Base-by-base conservation (phyloP, 208 protist genomes). In the Crithidia acanthocephali region DNA sequence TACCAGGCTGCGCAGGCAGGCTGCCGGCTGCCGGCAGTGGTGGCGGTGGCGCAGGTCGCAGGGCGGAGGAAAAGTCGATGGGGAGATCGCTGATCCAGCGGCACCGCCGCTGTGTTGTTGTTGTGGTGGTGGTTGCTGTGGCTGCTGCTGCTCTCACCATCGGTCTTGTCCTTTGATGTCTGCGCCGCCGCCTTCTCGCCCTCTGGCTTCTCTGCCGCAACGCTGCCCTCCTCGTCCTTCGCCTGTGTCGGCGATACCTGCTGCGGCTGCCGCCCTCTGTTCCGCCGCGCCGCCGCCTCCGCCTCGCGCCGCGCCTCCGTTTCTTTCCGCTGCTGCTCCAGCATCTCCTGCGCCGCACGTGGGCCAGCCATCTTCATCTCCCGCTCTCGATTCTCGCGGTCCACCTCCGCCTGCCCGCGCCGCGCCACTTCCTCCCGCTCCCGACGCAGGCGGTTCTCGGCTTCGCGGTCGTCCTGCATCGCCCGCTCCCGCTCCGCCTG, bases 371-470 rank as follows among this genome's bases (percentile, higher is more conserved):
- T 81, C 72, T 81, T 81, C 59, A 71, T 16, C 48, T 84, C 78
- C 25, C 55, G 33, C 52, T 90, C 83, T 7, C 67, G 33, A 15
- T 61, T 67, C 61, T 95, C 88, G 10, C 80, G 79, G 48, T 81
- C 75, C n/a, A 92, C 63, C 56, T 92, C 84, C 11, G 58, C 63
- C 63, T 78, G 68, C 64, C 92, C 80, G 16, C 80, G 74, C 44
- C 61, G 68, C 6, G 68, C 74, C 28, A 90, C 61, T n/a, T 68
- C 52, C 61, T 84, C 80, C 6, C 83, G 72, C 74, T 95, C 85
- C 2, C 59, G 71, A 32, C 67, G 79, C 42, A 88, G 74, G 10
- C 81, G 59, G 30, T 63, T 68, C 72, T 93, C 91, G 66, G 76
- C 66, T 53, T 76, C 74, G 59, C 57, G 71, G 15, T 90, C 77